A percentile compares a stretch with the other conserved stretches of the same genome.
phyloP scores from a whole-genome alignment of 257 asterid species.

The Capsicum chinense region DNA sequence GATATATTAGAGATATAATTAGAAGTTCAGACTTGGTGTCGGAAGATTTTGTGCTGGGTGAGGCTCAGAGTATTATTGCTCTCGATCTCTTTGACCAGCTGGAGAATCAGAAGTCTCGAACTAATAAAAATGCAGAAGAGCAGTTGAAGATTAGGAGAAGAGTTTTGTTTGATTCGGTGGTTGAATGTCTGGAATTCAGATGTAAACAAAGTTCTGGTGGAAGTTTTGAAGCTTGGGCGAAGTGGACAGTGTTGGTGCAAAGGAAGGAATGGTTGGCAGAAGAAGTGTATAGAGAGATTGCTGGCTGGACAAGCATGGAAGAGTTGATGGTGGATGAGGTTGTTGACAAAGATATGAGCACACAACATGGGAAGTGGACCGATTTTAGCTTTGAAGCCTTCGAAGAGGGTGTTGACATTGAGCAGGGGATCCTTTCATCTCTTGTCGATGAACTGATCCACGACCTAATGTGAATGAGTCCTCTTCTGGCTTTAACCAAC shows the following conservation, averaged over 20 bases:
- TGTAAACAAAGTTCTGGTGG: constrained; percentile 48
- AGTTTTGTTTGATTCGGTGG: constrained; percentile 68
- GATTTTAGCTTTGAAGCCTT: constrained; percentile 72
- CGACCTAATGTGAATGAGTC: constrained; percentile 49
- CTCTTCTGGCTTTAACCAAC: constrained; percentile 30
- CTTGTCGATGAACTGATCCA: constrained; percentile 76
- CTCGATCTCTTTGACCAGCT: constrained; percentile 61
- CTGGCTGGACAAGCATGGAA: constrained; percentile 63
- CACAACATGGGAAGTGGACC: constrained; percentile 78
- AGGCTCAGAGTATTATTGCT: constrained; percentile 57
- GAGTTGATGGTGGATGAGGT: constrained; percentile 89
- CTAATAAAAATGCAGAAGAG: constrained; percentile 51
- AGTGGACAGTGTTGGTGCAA: constrained; percentile 46
- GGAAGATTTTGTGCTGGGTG: constrained; percentile 69
- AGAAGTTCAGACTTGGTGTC: constrained; percentile 45
- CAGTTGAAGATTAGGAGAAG: constrained; percentile 55
- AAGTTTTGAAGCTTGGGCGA: constrained; percentile 61
- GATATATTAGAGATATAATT: constrained; percentile 58
- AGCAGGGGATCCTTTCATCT: constrained; percentile 60
- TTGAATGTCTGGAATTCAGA: constrained; percentile 63
- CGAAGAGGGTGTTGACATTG: constrained; percentile 89
- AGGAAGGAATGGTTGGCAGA: constrained; percentile 66
- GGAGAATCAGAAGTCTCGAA: constrained; percentile 55
- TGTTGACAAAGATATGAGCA: constrained; percentile 92
- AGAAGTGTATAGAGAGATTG: constrained; percentile 79